Evolutionary conservation across 148 eudicot genomes (phyloP), one percentile per base, ranked within the genome.

Genomic region (Euryodendron excelsum): DNA sequence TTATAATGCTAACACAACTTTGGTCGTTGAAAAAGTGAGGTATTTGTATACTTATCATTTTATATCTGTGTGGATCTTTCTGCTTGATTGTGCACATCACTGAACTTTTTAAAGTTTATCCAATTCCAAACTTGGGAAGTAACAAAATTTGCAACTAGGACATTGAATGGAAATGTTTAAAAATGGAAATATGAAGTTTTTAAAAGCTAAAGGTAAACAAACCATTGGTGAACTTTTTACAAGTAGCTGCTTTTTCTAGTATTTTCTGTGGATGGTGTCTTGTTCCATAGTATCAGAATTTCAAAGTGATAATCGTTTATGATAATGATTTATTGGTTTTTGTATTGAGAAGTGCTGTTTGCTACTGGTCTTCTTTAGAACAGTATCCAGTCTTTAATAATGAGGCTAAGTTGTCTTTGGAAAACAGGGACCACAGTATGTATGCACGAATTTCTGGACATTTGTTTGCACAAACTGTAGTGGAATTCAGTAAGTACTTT

Each of bases 381-480:
- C 30, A 28, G 0, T 10, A 34, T 14, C 2, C 11, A 30, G 1
- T 27, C n/a, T 25, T 23, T 69, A 25, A 33, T 25, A 10, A 45
- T 27, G 45, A 27, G 70, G 17, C 72, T 37, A 76, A 39, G 61
- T 45, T 47, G 0, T 56, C 74, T 65, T 75, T 71, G 55, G 28
- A 50, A 37, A 77, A 48, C 90, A 95, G 97, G 98, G 98, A 69
- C 97, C 97, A 53, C 98, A 95, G 64, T 95, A 95, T 86, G 97
- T 91, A 44, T 95, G 98, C 88, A 89, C 86, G 45, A 92, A 87
- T 73, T 95, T 95, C 80, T 91, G 88, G 81, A 92, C 98, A 67
- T 95, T 92, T 85, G 81, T 92, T 83, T 95, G 98, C 83, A 95
- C 98, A 47, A 90, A 87, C 58, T 95, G 98, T 82, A 84, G 97